Conservation (phyloP, 2,329 filamentous ascomycete species). For the Aspergillus sp. region DNA sequence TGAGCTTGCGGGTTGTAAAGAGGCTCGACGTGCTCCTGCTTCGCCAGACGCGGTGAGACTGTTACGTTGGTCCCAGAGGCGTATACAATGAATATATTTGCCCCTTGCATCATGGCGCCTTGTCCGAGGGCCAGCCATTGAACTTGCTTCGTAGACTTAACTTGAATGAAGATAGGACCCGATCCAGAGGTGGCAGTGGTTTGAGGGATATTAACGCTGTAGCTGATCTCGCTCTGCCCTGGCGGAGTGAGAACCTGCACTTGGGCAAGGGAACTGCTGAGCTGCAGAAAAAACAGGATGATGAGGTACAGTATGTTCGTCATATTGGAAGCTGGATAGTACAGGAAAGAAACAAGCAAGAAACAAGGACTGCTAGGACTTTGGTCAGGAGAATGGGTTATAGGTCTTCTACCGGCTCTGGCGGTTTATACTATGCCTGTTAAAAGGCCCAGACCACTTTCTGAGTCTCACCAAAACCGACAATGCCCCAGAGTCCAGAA, state of each 20-base stretch:
- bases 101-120: conserved; percentile 54
- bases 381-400: too few relatives aligned
- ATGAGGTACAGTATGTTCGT: too few relatives aligned
- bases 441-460: too few relatives aligned
- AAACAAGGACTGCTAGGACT: too few relatives aligned
- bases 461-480: too few relatives aligned
- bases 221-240: conserved; percentile 3
- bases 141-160: conserved; percentile 43
- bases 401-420: too few relatives aligned
- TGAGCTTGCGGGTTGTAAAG: conserved; percentile 44
- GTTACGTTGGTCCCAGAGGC: conserved; percentile 60
- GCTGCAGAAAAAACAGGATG: too few relatives aligned
- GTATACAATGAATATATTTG: conserved; percentile 65
- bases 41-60: conserved; percentile 56
- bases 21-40: conserved; percentile 49
- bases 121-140: conserved; percentile 61
- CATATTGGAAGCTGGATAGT: too few relatives aligned
- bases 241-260: neutral
- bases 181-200: conserved; percentile 48
- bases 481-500: too few relatives aligned
- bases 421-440: too few relatives aligned
- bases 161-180: conserved; percentile 62
- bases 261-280: too few relatives aligned
- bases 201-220: conserved; percentile 17
- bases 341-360: too few relatives aligned